phyloP scores from a whole-genome alignment of 148 eudicot species.

The Diospyros lotus region DNA sequence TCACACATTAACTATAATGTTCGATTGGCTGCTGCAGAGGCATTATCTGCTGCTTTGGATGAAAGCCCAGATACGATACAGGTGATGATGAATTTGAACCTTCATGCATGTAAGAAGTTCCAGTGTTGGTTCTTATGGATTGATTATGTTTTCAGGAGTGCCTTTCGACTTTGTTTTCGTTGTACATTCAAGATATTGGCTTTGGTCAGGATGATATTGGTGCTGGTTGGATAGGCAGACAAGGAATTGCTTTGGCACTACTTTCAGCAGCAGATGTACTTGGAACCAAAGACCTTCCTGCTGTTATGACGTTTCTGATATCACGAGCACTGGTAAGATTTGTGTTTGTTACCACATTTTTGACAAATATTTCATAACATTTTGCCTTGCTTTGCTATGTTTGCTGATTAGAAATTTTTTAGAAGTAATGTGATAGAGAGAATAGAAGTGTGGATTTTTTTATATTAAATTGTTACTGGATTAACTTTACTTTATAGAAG shows the following conservation, averaged over 20 bases:
- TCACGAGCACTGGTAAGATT: slow-evolving; percentile 85
- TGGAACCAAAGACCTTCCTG: slow-evolving; percentile 93
- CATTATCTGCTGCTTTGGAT: slow-evolving; percentile 91
- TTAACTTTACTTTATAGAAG: background rate
- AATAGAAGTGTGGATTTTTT: background rate
- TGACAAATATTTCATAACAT: too few relatives aligned
- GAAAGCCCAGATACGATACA: slow-evolving; percentile 88
- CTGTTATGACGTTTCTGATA: slow-evolving; percentile 94
- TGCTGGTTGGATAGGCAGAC: slow-evolving; percentile 94
- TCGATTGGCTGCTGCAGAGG: slow-evolving; percentile 91
- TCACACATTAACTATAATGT: slow-evolving; percentile 83
- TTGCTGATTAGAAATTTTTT: background rate
- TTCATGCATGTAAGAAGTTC: background rate
- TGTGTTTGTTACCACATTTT: background rate
- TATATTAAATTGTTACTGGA: background rate
- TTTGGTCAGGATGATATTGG: slow-evolving; percentile 55
- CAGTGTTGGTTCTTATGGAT: slow-evolving; percentile 14
- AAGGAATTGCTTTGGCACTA: slow-evolving; percentile 87
- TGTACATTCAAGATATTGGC: slow-evolving; percentile 76
- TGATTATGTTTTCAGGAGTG: slow-evolving; percentile 53
- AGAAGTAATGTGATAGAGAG: background rate
- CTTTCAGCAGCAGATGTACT: slow-evolving; percentile 89
- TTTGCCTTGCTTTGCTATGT: slow-evolving; percentile 2
- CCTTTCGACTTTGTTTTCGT: slow-evolving; percentile 79
- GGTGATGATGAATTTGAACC: slow-evolving; percentile 28